These are phyloP conservation scores for Entophlyctis helioformis DNA, from an alignment of 192 early-diverging fungal genomes.

Conservation along the genomic window DNA sequence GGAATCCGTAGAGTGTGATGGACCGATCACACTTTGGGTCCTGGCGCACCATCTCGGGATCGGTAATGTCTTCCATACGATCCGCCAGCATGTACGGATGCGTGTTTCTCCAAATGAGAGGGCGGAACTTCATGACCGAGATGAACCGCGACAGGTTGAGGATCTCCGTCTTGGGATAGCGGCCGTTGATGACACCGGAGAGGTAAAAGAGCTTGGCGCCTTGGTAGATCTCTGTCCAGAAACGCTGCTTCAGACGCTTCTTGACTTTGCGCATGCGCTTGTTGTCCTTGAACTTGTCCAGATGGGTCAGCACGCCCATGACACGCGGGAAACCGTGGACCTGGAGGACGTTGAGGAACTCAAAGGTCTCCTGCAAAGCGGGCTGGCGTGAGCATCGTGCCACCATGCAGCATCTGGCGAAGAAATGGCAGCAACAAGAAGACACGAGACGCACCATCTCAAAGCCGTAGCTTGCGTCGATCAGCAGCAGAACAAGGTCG, in stretches of 20 bases:
- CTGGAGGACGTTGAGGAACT: constrained; percentile 95
- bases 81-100: constrained; percentile 98
- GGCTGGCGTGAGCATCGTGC: no score
- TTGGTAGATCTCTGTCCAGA: constrained; percentile 99
- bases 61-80: constrained; percentile 92
- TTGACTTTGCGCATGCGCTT: constrained; percentile 81
- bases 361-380: constrained; percentile 95
- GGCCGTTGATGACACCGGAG: constrained; percentile 89
- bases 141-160: constrained; percentile 93
- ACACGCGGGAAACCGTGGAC: constrained; percentile 95
- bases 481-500: constrained; percentile 84
- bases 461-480: constrained; percentile 97
- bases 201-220: constrained; percentile 98
- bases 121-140: constrained; percentile 97
- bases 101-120: constrained; percentile 90
- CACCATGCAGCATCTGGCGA: no score
- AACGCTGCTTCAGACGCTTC: constrained; percentile 92
- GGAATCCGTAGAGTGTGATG: constrained; percentile 88
- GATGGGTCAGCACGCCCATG: constrained; percentile 94
- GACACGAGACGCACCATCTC: constrained; percentile 62
- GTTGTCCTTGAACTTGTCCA: constrained; percentile 92
- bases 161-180: constrained; percentile 87
- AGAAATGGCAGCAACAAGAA: neutral
- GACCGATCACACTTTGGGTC: constrained; percentile 85
- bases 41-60: constrained; percentile 67